Evolutionary conservation across 768 basidiomycete species (phyloP), one percentile per base, ranked within the genome.

Genomic region (Podaxis sp.): DNA sequence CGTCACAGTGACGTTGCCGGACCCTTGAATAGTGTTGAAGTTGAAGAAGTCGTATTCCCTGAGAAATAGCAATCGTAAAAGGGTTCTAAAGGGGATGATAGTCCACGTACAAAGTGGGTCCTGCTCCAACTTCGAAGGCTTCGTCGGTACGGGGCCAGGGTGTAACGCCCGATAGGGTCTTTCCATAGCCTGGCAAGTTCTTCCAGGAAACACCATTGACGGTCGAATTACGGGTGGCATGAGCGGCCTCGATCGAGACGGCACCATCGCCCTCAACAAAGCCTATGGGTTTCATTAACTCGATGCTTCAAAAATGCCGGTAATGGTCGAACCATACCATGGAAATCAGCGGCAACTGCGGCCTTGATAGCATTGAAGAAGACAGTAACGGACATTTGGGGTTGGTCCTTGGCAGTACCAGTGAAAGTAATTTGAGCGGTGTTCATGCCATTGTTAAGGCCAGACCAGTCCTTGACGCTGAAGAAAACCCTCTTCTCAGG

Each of bases 21-120:
- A 70, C 37, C 70, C 67, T 48, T 68, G 63, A n/a, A 79, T 68
- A 24, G 78, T 80, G 72, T 83, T 79, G 79, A 87, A 87, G 57
- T 74, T 82, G 73, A 74, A 84, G 70, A 89, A 87, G 70, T 87
- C 84, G 70, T 89, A 90, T 70, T 86, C 82, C 60, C 84, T 85
- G 30, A 20, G n/a, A n/a, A 52, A 56, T 22, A 26, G 33, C 2
- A 13, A 11, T 60, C 17, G 53, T 13, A 15, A 20, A 13, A 6
- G 11, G 17, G 11, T 24, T 17, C 10, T 26, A 37, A 48, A 51
- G 8, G 24, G 33, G 24, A 26, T n/a, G 30, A 17, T 26, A 37
- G 20, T 37, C 20, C 2, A 69, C 83, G 64, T 62, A 86, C 84
- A 89, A 67, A 30, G 79, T 78, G 7, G 89, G 87, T 0, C 88